Evolutionary conservation across 225 moss, liverwort and hornwort species (phyloP).

Genomic region (Sphagnum contortum): DNA sequence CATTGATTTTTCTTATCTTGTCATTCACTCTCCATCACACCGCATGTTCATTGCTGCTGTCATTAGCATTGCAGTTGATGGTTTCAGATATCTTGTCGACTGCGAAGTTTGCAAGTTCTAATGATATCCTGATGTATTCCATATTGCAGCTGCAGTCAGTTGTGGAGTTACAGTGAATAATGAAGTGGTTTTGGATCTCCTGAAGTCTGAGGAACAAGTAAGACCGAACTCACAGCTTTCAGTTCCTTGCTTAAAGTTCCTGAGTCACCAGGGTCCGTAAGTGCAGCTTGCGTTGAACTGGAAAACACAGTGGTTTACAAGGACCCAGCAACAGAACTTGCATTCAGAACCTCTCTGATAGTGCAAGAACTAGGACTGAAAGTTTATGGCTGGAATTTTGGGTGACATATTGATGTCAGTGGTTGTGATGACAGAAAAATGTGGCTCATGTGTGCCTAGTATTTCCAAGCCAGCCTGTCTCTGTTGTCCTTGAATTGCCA

Average conservation of each 20-base stretch:
- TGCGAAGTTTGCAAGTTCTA: too few species aligned
- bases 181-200: slow-evolving; percentile 72
- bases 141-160: slow-evolving; percentile 62
- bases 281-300: neutral
- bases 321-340: too few species aligned
- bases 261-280: neutral
- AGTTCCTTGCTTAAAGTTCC: neutral
- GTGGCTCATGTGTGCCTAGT: slow-evolving; percentile 72
- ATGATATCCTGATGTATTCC: too few species aligned
- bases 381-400: too few species aligned
- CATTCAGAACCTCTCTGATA: too few species aligned
- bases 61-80: too few species aligned
- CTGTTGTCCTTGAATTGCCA: slow-evolving; percentile 59
- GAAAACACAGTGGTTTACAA: too few species aligned
- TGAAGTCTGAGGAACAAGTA: slow-evolving; percentile 80
- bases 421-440: slow-evolving; percentile 35
- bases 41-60: neutral
- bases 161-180: slow-evolving; percentile 63
- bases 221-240: neutral
- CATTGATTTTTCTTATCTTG: neutral
- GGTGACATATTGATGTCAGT: neutral
- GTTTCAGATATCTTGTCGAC: too few species aligned
- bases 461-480: slow-evolving; percentile 71
- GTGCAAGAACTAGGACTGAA: too few species aligned
- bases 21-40: neutral